Base-by-base conservation (phyloP, 1,139 yeast genomes). In the Debaryomyces fabryi region DNA sequence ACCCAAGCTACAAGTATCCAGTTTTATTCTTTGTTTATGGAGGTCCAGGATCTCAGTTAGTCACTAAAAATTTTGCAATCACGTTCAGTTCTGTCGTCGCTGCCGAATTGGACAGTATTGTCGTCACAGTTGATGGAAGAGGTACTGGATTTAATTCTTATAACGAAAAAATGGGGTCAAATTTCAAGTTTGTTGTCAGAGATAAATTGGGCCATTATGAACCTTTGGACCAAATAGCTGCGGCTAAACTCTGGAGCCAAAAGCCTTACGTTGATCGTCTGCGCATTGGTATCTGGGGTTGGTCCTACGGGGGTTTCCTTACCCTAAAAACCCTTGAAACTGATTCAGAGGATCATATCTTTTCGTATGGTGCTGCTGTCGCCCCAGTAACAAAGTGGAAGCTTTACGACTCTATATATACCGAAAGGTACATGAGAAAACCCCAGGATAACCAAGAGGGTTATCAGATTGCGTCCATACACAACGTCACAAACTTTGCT, bases 321-420 rank as follows among this genome's bases (percentile, higher is more conserved):
- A 85, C 95, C 0, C 72, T 87, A 55, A 87, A 86, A 60, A 85
- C 92, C 0, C 65, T 87, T 45, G 93, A 87, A 65, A 74, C 78
- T 21, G 93, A 87, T 63, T 68, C 68, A 8, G 80, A 83, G 13
- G 74, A 79, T 32, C 74, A 78, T 42, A 69, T 74, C 2, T 86
- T 87, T 67, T 81, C 80, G 43, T 87, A 81, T 59, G 93, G 92
- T 12, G 79, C 85, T 63, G 76, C 92, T 0, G 89, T 87, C 37
- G 95, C 95, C 0, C 95, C 95, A 3, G 95, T 87, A 3, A 87
- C 93, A 1, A 81, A 83, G 62, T 87, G 93, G 93, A 74, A 74
- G 56, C 71, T 85, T 21, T 87, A 87, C 61, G 93, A 87, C 65
- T 82, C 91, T 2, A 79, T 87, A 20, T 87, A 87, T 62, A 87